Evolutionary conservation across 352 stramenopile species (phyloP), one percentile per base, ranked within the genome.

Genomic region (Aphanomyces stellatus): DNA sequence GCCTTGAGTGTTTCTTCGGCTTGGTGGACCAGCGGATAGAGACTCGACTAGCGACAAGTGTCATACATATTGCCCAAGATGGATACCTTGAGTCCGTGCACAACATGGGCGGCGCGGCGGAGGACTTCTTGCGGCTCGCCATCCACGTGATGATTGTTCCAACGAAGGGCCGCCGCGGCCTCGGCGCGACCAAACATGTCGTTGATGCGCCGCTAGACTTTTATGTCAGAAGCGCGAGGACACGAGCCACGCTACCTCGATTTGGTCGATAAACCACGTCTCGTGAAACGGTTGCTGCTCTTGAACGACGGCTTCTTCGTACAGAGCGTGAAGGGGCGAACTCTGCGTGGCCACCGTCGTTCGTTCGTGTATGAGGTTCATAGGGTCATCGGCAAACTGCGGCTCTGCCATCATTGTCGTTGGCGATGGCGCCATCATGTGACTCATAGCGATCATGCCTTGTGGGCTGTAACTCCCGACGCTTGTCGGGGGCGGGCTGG

Each of bases 241-340:
- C 25, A 33, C 24, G 2, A 17, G 4, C 8, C 42, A 0, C 13
- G 22, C 15, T 3, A 64, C 55, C 35, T 64, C 55, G 33, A 64
- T 64, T 24, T 64, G 55, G 37, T 64, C 55, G 35, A 64, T 64
- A 3, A 64, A 64, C 55, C 55, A 64, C 6, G 55, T 15, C 33
- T 64, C 55, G 22, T 64, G 34, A 35, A 51, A 64, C 22, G 34
- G 15, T 13, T 15, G 17, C 10, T 31, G 7, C 7, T 22, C 11
- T 57, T 11, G 46, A 53, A 1, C 46, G 22, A 15, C n/a, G n/a
- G n/a, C n/a, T n/a, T n/a, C n/a, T n/a, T n/a, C n/a, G n/a, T n/a
- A n/a, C n/a, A n/a, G n/a, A n/a, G n/a, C 51, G 27, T 28, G n/a
- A 28, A 30, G 27, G 10, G 51, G 11, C 7, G 51, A 40, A 8